Conservation (phyloP, 208 protist species). For the Leishmania arabica region DNA sequence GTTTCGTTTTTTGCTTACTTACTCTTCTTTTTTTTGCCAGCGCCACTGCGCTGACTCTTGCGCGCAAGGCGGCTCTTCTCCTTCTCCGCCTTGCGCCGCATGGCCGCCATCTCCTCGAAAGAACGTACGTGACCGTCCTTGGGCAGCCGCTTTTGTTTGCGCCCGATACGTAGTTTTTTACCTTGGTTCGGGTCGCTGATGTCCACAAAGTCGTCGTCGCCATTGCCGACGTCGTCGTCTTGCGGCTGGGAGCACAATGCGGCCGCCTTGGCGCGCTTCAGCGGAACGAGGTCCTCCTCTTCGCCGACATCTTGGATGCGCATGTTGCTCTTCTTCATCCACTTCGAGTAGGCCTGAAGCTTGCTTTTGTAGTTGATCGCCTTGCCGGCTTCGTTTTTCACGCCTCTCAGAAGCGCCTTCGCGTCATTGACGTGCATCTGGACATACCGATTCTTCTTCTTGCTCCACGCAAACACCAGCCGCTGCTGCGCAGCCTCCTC, state of each 20-base stretch:
- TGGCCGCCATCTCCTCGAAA: slow-evolving; percentile 85
- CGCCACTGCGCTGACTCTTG: slow-evolving; percentile 55
- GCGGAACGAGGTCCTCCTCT: slow-evolving; percentile 85
- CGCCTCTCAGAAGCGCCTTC: slow-evolving; percentile 83
- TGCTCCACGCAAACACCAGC: slow-evolving; percentile 91
- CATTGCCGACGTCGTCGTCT: slow-evolving; percentile 33
- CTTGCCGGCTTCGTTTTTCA: slow-evolving; percentile 94
- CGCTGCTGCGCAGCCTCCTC: slow-evolving; percentile 86
- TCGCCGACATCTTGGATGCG: slow-evolving; percentile 92
- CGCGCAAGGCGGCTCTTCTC: slow-evolving; percentile 71
- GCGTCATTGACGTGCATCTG: slow-evolving; percentile 92
- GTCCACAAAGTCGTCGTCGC: slow-evolving; percentile 71
- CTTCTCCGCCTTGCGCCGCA: slow-evolving; percentile 81
- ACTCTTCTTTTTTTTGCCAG: slow-evolving; percentile 26
- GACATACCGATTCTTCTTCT: slow-evolving; percentile 93
- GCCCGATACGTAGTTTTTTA: slow-evolving; percentile 89
- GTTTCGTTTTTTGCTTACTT: not conserved
- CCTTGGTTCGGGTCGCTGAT: slow-evolving; percentile 92
- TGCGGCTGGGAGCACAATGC: slow-evolving; percentile 21
- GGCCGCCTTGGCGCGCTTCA: slow-evolving; percentile 71
- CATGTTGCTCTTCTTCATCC: slow-evolving; percentile 92
- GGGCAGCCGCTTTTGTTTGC: slow-evolving; percentile 81
- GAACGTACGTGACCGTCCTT: slow-evolving; percentile 88
- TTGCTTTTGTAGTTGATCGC: slow-evolving; percentile 93
- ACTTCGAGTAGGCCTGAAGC: slow-evolving; percentile 86